Evolutionary conservation across 371 early-diverging fungal genomes (phyloP).

Genomic region (Capillidium rhysosporum): DNA sequence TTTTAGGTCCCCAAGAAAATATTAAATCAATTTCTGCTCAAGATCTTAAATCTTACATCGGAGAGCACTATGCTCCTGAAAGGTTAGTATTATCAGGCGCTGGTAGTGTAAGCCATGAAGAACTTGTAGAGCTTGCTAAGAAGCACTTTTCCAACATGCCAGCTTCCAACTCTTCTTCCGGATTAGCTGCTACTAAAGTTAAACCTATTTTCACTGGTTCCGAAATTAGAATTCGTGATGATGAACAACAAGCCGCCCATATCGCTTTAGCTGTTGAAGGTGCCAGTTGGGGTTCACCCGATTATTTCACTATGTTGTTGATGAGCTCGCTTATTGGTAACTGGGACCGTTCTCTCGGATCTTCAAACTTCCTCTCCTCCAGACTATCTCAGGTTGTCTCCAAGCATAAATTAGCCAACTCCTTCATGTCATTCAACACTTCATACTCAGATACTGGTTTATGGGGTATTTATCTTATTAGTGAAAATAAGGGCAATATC

Average conservation of each 20-base stretch:
- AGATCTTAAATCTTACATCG: conserved; percentile 71
- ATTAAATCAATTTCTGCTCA: conserved; percentile 63
- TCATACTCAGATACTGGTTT: conserved; percentile 96
- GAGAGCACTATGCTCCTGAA: conserved; percentile 84
- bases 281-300: conserved; percentile 80
- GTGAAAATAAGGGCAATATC: conserved; percentile 57
- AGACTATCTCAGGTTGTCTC: conserved; percentile 62
- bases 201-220: conserved; percentile 69
- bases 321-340: conserved; percentile 87
- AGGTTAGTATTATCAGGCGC: conserved; percentile 90
- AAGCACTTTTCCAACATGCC: conserved; percentile 68
- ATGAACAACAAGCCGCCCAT: conserved; percentile 75
- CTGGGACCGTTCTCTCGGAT: conserved; percentile 87
- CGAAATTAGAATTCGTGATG: conserved; percentile 69
- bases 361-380: conserved; percentile 62
- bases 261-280: conserved; percentile 94
- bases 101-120: conserved; percentile 87
- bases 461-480: conserved; percentile 84
- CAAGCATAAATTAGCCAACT: conserved; percentile 78
- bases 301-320: conserved; percentile 87
- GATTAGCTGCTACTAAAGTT: conserved; percentile 22
- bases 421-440: conserved; percentile 95
- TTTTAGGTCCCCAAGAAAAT: conserved; percentile 83
- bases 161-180: conserved; percentile 17
- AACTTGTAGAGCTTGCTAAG: conserved; percentile 74